These are phyloP conservation scores for Choiromyces venosus DNA, from an alignment of 495 filamentous ascomycete species.

Conservation along the genomic window DNA sequence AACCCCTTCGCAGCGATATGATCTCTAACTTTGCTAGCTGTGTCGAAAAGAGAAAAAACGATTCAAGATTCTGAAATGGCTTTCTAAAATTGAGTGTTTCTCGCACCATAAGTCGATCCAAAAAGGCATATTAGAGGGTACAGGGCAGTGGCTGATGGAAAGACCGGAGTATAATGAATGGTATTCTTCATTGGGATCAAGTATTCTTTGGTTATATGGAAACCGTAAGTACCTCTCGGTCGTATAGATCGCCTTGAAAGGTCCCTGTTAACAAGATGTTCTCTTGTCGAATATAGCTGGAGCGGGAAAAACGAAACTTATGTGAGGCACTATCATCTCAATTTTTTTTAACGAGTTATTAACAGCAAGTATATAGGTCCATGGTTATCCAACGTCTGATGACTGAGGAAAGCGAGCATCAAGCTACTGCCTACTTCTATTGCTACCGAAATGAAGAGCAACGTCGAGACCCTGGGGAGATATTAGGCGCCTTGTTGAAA, in stretches of 20 bases:
- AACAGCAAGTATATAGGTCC: background rate
- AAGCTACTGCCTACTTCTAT: constrained; percentile 21
- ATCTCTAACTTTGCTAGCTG: too few relatives aligned
- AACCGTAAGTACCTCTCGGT: constrained; percentile 19
- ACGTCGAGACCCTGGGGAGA: background rate
- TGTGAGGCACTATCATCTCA: background rate
- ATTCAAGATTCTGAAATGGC: constrained; percentile 20
- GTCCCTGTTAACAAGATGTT: background rate
- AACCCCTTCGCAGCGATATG: too few relatives aligned
- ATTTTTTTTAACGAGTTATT: too few relatives aligned
- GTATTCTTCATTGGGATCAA: background rate
- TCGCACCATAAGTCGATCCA: constrained; percentile 13
- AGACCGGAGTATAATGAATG: constrained; percentile 19
- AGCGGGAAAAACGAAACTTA: constrained; percentile 26
- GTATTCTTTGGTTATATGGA: constrained; percentile 27
- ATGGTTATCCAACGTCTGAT: background rate
- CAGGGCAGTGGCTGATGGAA: constrained; percentile 27
- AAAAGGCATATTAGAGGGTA: constrained; percentile 14
- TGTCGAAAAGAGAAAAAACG: too few relatives aligned
- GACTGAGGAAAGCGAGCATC: too few relatives aligned
- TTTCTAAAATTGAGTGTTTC: constrained; percentile 17
- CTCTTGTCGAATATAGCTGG: constrained; percentile 14
- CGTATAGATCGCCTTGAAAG: too few relatives aligned
- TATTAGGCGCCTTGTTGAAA: constrained; percentile 12
- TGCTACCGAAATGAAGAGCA: constrained; percentile 18